Base-by-base conservation (phyloP, 352 stramenopile genomes). In the Aphanomyces astaci region DNA sequence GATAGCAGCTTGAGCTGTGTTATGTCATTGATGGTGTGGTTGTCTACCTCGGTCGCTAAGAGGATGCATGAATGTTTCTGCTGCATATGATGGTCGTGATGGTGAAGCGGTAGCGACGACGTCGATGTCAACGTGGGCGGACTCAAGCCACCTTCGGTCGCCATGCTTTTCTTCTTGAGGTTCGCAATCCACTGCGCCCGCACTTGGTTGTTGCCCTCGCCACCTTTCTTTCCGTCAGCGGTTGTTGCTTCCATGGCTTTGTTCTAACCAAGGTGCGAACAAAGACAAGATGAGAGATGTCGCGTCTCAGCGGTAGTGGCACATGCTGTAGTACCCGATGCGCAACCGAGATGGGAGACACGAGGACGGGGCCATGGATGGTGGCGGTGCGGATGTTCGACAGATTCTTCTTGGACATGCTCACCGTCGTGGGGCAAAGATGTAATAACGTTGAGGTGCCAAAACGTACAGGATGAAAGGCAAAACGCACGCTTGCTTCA, bases 181-280 rank as follows among this genome's bases (percentile, higher is more conserved):
- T 92, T 93, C 9, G 85, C 85, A n/a, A 93, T 75, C 85, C 85
- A 93, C 67, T 93, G 82, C 33, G 90, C 80, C 22, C 85, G 80
- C 72, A 93, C 78, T 57, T 77, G 83, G 73, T 93, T 93, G 59
- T 71, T 70, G 54, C 73, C 63, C 24, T 75, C 39, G 22, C 30
- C 51, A 17, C 51, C 30, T 39, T 59, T 59, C 51, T 59, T 59
- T 22, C 30, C 51, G 51, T 30, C 30, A 11, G 11, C 51, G 22
- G 36, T 43, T 15, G 36, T 15, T n/a, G 17, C 19, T 45, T 32
- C 17, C 25, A 66, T 51, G 19, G 17, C 32, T 36, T 52, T 19
- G 43, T 67, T 59, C 19, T 71, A 39, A 31, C 33, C 36, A 46
- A 66, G 19, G 55, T 67, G 19, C 3, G 43, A n/a, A n/a, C 70